Base-by-base conservation (phyloP, 2,329 filamentous ascomycete genomes). In the Botrytis elliptica region DNA sequence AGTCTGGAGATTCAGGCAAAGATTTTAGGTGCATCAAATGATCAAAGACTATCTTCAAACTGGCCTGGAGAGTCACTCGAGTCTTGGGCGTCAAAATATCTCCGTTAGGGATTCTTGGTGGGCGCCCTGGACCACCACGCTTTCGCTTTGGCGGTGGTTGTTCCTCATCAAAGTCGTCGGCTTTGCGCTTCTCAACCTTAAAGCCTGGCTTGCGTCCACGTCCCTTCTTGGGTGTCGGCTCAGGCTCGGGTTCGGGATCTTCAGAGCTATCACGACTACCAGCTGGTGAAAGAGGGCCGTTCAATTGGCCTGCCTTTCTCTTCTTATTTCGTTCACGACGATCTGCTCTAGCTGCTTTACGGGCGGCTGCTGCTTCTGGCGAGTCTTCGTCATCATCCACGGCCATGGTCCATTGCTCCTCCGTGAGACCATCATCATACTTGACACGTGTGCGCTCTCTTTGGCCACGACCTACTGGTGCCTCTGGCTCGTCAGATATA, bases 321-420 rank as follows among this genome's bases (percentile, higher is more conserved):
- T 92, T 83, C 80, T 93, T 92, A 80, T 97, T 98, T 14, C 85
- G 84, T 70, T 92, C 90, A 52, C 95, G 91, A 82, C 91, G 93
- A 75, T 94, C 93, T 77, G 94, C 93, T 71, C 93, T 90, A 7
- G 93, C 93, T 81, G 94, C 91, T 80, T 98, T 98, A 59, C 96
- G 91, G 52, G 93, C 93, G 55, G 97, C 95, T 3, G 96, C 96
- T 71, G 94, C 95, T 81, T 98, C 96, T 44, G 97, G 94, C 0
- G 90, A 91, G 81, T 99, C 96, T 1, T 99, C 96, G 69, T 98
- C 95, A 75, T 97, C 95, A 81, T 99, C 96, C 46, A 99, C 95
- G 71, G 96, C 96, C 86, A 97, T 95, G 70, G 98, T 88, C 96
- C 96, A 99, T 83, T 99, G 97, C 85, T 99, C 96, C 84, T 99